A percentile compares a stretch with the other conserved stretches of the same genome.
These are phyloP conservation scores for Fusarium sp. DNA, from an alignment of 2,329 filamentous ascomycete species.

Conservation along the genomic window DNA sequence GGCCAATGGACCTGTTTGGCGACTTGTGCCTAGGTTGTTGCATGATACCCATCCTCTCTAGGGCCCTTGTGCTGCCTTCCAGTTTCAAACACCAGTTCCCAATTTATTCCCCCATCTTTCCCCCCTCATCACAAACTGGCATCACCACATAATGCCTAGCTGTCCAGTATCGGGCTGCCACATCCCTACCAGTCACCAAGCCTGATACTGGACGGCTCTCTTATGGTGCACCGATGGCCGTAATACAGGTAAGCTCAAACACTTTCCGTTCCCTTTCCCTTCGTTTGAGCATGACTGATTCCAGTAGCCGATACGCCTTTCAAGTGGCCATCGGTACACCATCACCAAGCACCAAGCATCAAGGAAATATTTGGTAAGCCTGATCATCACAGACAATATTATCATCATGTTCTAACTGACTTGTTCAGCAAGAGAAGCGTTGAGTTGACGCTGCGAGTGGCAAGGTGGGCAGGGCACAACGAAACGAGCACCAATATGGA, in stretches of 20 bases:
- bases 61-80: not conserved
- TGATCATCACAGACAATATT: not conserved
- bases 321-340: not conserved
- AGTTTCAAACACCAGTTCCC: not conserved
- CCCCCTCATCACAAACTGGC: not conserved
- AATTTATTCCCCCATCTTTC: not conserved
- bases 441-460: too few relatives aligned
- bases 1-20: not conserved
- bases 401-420: not conserved
- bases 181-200: not conserved
- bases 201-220: not conserved
- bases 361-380: conserved; percentile 9
- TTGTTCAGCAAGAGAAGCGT: not conserved
- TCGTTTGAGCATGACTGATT: not conserved
- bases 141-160: not conserved
- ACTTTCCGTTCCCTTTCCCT: not conserved
- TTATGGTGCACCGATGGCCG: not conserved
- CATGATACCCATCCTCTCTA: not conserved
- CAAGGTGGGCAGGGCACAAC: not conserved
- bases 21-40: not conserved
- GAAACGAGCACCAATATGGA: too few relatives aligned
- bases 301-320: not conserved
- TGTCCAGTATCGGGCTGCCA: not conserved
- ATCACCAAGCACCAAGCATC: not conserved
- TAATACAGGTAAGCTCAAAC: not conserved